Conservation (phyloP, 768 basidiomycete species). For the Naganishia kalamii region DNA sequence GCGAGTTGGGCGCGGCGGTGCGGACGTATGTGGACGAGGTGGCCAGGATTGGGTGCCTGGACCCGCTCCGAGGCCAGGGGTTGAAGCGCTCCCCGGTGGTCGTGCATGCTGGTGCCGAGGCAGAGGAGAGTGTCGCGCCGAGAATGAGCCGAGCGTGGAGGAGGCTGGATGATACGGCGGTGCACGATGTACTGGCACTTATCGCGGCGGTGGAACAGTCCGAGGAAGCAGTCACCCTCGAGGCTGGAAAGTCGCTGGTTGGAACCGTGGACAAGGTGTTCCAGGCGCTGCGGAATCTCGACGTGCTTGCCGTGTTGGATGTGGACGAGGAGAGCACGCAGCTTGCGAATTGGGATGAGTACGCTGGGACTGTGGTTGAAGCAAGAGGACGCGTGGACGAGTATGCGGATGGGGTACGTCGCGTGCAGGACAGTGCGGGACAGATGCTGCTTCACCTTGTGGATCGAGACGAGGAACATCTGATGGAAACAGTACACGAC, state of each 20-base stretch:
- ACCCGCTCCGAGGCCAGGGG: not conserved
- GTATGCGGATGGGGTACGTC: not conserved
- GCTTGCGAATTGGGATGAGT: not conserved
- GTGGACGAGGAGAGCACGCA: conserved; percentile 32
- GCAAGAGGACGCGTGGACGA: conserved; percentile 27
- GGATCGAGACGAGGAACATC: not conserved
- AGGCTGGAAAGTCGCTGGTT: not conserved
- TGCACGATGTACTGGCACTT: conserved; percentile 25
- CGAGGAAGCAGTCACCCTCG: not conserved
- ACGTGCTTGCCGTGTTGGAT: conserved; percentile 42
- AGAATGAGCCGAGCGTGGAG: conserved; percentile 5
- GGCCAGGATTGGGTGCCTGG: conserved; percentile 48
- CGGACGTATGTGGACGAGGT: conserved; percentile 38
- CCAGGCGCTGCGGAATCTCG: conserved; percentile 23
- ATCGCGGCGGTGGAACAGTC: not conserved
- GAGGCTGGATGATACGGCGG: conserved; percentile 25
- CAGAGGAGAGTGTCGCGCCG: conserved; percentile 7
- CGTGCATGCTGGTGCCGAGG: conserved; percentile 22
- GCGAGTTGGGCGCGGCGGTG: conserved; percentile 39
- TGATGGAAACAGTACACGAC: not conserved
- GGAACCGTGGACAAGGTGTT: conserved; percentile 6
- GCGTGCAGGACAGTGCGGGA: not conserved
- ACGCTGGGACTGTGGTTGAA: conserved; percentile 21
- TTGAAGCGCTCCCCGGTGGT: not conserved
- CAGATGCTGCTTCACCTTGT: not conserved